A percentile compares a stretch with the other conserved stretches of the same genome.
These are phyloP conservation scores for Termitomyces sp. DNA, from an alignment of 768 basidiomycete species.

Conservation along the genomic window DNA sequence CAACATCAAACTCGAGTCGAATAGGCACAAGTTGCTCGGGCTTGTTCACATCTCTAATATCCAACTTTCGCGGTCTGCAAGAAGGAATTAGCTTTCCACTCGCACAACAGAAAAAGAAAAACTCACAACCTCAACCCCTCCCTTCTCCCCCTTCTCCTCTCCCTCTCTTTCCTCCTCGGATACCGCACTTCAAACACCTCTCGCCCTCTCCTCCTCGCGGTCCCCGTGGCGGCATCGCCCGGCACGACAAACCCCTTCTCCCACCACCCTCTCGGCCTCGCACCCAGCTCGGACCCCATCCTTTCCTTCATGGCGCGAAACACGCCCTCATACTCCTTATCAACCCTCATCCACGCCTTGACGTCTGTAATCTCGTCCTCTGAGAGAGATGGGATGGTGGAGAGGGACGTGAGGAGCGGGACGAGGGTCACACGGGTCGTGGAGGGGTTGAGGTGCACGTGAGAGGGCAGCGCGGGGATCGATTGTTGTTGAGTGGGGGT, in stretches of 20 bases:
- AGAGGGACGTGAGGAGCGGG: constrained; percentile 50
- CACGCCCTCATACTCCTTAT: constrained; percentile 5
- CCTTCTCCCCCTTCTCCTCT: constrained; percentile 29
- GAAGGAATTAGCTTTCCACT: constrained; percentile 10
- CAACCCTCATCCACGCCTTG: constrained; percentile 55
- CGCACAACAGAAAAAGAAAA: no score
- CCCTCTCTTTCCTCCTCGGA: constrained; percentile 17
- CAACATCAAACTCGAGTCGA: constrained; percentile 94
- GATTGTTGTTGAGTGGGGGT: no score
- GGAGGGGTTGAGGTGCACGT: constrained; percentile 46
- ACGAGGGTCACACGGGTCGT: constrained; percentile 61
- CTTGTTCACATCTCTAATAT: constrained; percentile 50
- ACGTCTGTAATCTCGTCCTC: constrained; percentile 49
- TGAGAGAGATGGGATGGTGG: constrained; percentile 50
- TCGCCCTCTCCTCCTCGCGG: no score
- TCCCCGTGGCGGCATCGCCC: no score
- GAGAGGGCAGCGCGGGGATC: constrained; percentile 34
- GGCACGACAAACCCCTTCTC: constrained; percentile 38
- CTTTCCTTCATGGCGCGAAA: constrained; percentile 34
- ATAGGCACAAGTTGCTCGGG: constrained; percentile 90
- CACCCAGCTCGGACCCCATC: constrained; percentile 37
- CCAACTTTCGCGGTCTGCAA: constrained; percentile 56
- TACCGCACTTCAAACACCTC: constrained; percentile 41
- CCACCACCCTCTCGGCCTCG: constrained; percentile 59
- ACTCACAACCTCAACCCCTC: constrained; percentile 49